phyloP scores from a whole-genome alignment of 768 basidiomycete genomes.

The Tulasnella sp. region DNA sequence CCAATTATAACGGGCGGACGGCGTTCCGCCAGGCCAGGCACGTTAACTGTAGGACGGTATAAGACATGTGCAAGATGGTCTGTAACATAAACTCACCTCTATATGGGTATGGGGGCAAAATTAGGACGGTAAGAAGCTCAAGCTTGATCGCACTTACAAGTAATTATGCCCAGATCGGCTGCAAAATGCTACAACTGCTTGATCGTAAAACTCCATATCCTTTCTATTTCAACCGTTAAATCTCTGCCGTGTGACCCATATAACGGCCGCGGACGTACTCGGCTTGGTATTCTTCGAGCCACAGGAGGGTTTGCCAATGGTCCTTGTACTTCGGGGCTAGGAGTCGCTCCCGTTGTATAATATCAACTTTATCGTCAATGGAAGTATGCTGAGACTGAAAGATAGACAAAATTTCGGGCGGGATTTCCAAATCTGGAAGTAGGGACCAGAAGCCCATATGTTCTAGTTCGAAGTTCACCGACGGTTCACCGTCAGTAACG shows the following conservation, averaged over 20 bases:
- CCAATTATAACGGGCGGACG: slow-evolving; percentile 64
- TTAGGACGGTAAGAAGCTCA: no score
- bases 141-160: not conserved
- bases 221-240: slow-evolving; percentile 25
- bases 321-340: slow-evolving; percentile 46
- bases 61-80: no score
- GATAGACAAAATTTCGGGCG: slow-evolving; percentile 31
- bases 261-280: no score
- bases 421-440: slow-evolving; percentile 44
- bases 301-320: slow-evolving; percentile 53
- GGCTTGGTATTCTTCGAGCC: slow-evolving; percentile 53
- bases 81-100: no score
- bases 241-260: slow-evolving; percentile 3
- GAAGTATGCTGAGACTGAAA: not conserved
- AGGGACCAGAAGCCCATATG: slow-evolving; percentile 49
- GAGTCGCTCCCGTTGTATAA: not conserved
- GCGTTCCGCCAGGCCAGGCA: slow-evolving; percentile 61
- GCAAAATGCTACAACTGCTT: slow-evolving; percentile 27
- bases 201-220: slow-evolving; percentile 46
- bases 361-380: not conserved
- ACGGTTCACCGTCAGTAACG: slow-evolving; percentile 48
- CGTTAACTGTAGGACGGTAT: slow-evolving; percentile 48
- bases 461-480: slow-evolving; percentile 41
- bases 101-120: no score
- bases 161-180: slow-evolving; percentile 40